phyloP scores from a whole-genome alignment of 495 filamentous ascomycete genomes.

The Penicillium coffeae region DNA sequence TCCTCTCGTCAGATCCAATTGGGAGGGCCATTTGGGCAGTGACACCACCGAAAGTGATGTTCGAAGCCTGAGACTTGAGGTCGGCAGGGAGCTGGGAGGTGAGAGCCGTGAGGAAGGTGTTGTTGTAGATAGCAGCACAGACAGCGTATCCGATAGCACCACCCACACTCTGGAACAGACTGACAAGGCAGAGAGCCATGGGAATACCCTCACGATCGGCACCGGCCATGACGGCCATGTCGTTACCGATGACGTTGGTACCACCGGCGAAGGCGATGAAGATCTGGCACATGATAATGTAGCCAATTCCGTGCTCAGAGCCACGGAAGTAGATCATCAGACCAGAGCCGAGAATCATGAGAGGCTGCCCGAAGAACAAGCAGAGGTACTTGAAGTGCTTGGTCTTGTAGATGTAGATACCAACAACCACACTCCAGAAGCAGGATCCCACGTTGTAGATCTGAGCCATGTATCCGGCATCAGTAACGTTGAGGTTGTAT shows the following conservation, averaged over 20 bases:
- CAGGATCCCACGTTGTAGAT: slow-evolving; percentile 70
- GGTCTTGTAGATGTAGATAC: slow-evolving; percentile 50
- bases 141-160: slow-evolving; percentile 61
- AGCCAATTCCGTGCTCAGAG: slow-evolving; percentile 53
- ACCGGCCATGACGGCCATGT: slow-evolving; percentile 65
- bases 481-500: slow-evolving; percentile 49
- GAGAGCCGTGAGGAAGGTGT: slow-evolving; percentile 54
- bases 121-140: slow-evolving; percentile 60
- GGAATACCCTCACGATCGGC: slow-evolving; percentile 56
- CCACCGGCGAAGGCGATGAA: slow-evolving; percentile 63
- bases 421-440: slow-evolving; percentile 56
- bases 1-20: slow-evolving; percentile 3
- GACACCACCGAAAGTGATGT: slow-evolving; percentile 3
- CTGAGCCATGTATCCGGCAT: slow-evolving; percentile 61
- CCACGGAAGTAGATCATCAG: slow-evolving; percentile 70
- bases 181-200: slow-evolving; percentile 58
- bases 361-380: slow-evolving; percentile 58
- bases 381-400: slow-evolving; percentile 55
- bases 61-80: slow-evolving; percentile 8
- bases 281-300: slow-evolving; percentile 74
- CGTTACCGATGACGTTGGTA: slow-evolving; percentile 37
- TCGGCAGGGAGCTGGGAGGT: slow-evolving; percentile 30
- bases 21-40: slow-evolving; percentile 9
- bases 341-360: slow-evolving; percentile 60
- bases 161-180: slow-evolving; percentile 61